These are phyloP conservation scores for Sextonia rubra DNA, from an alignment of 164 flowering plant species.

Conservation along the genomic window DNA sequence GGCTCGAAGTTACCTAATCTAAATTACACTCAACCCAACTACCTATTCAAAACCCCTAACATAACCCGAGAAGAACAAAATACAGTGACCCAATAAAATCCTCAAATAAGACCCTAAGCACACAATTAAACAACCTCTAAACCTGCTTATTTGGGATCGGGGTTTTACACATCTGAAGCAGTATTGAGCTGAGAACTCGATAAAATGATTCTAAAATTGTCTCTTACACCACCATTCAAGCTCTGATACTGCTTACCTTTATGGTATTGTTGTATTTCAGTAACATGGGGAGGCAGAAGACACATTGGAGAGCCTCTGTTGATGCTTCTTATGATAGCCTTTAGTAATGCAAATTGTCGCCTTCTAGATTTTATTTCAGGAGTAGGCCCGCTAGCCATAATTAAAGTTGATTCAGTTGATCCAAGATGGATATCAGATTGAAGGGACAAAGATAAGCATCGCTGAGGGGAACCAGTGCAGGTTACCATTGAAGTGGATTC, in stretches of 20 bases:
- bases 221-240: neutral
- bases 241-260: neutral
- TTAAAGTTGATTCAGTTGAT: neutral
- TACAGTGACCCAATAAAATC: too few species aligned
- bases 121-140: too few species aligned
- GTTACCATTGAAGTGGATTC: neutral
- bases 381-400: neutral
- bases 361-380: neutral
- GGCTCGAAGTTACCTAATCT: too few species aligned
- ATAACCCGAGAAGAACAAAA: too few species aligned
- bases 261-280: neutral
- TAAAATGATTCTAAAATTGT: slow-evolving; percentile 1
- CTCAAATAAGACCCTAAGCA: too few species aligned
- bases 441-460: neutral
- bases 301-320: neutral
- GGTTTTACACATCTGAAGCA: neutral
- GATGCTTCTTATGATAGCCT: neutral
- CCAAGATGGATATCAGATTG: neutral
- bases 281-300: neutral
- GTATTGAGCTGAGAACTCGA: neutral
- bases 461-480: neutral
- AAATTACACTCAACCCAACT: too few species aligned
- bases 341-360: neutral
- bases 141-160: too few species aligned
- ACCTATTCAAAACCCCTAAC: too few species aligned